Conservation (phyloP, 2,329 filamentous ascomycete species). For the Fusarium miscanthi region DNA sequence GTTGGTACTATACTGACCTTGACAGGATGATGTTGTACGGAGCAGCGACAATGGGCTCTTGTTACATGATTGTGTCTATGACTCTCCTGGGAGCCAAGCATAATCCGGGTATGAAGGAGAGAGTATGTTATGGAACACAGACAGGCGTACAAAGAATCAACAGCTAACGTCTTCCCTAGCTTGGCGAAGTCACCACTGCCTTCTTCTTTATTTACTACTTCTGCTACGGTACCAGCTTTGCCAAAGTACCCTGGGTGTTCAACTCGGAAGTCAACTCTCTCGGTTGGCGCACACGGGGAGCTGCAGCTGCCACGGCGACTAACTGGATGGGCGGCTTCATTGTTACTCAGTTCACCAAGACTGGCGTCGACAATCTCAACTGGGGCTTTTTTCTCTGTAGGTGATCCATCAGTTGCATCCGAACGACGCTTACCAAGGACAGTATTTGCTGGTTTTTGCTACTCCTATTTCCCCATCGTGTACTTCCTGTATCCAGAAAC, state of each 20-base stretch:
- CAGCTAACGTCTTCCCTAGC: neutral
- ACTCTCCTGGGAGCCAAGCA: neutral
- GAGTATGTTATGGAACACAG: neutral
- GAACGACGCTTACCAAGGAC: neutral
- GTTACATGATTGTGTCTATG: neutral
- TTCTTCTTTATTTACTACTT: neutral
- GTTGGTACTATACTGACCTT: neutral
- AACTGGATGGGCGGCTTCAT: slow-evolving; percentile 1
- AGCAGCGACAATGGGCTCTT: neutral
- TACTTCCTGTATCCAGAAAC: neutral
- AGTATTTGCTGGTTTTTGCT: neutral
- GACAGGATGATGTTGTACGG: neutral
- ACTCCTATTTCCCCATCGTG: neutral
- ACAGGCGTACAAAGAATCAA: accelerated
- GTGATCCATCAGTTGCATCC: neutral
- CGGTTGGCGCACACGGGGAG: neutral
- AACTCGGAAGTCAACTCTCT: neutral
- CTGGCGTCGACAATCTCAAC: neutral
- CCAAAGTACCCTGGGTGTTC: neutral
- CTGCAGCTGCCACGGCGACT: neutral
- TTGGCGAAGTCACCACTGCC: neutral
- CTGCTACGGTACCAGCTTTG: neutral
- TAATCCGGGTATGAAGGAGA: neutral
- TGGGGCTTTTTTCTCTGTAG: neutral
- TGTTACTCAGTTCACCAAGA: neutral